Base-by-base conservation (phyloP, 768 basidiomycete genomes). In the Tremella fuciformis region DNA sequence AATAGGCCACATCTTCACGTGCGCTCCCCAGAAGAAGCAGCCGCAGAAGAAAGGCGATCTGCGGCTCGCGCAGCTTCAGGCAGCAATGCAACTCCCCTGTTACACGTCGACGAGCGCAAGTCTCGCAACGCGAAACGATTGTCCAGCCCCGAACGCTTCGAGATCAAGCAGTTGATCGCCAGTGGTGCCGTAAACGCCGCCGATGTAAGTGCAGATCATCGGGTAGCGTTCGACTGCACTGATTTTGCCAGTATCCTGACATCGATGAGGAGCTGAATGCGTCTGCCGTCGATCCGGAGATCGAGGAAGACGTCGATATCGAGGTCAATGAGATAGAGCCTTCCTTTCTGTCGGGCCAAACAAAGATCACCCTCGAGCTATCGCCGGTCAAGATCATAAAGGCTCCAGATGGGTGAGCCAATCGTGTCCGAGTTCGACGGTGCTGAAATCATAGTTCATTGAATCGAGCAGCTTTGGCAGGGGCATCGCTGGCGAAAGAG, bases 321-420 rank as follows among this genome's bases (percentile, higher is more conserved):
- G 96, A 99, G 73, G 86, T 98, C 55, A 86, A 89, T 60, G 96
- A 99, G 74, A 91, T 96, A 57, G 96, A 99, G 70, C 92, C 96
- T 1, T 82, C 94, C 0, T 99, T 99, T 83, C 79, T 99, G 19
- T 85, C 89, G 13, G 96, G 96, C 15, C 96, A 98, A 79, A 96
- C 92, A 56, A 96, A 96, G 78, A 85, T 88, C 58, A 93, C 92
- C 0, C 83, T 98, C 21, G 91, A 98, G 62, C 83, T 99, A 34
- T 93, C 91, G 73, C 96, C 96, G 0, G 91, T 98, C 66, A 98
- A 97, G 78, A 89, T 99, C 62, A 88, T 99, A 72, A 98, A 98
- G 75, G 96, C 96, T 19, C 96, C 96, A 0, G 96, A 99, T 78
- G 96, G 96, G 65, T 69, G 50, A 52, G 67, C 60, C 38, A 9